phyloP scores from a whole-genome alignment of 331 rosid species.

The Malus hybrid region DNA sequence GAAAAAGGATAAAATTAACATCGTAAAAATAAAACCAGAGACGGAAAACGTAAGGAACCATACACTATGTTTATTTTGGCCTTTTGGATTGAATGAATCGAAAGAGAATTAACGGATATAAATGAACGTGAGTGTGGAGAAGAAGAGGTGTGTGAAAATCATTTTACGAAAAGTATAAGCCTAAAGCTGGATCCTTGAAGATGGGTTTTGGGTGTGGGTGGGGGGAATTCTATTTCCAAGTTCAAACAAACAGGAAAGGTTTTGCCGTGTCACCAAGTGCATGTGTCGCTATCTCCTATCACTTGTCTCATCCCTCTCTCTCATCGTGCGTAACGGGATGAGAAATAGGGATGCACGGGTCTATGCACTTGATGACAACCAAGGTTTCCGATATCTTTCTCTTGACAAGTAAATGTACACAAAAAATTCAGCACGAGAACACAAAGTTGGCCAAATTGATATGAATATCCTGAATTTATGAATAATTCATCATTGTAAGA shows the following conservation, averaged over 20 bases:
- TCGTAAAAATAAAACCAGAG: neutral
- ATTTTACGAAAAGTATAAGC: no score
- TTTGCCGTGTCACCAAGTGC: no score
- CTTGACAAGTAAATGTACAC: neutral
- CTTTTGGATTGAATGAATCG: fast-evolving
- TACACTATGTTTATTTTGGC: no score
- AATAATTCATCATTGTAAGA: neutral
- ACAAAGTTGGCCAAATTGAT: neutral
- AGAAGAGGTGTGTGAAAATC: no score
- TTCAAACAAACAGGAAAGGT: no score
- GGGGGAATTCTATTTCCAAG: neutral
- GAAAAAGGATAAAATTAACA: neutral
- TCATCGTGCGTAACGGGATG: no score
- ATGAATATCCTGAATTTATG: neutral
- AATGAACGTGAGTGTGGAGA: no score
- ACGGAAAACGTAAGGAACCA: neutral
- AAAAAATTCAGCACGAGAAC: neutral
- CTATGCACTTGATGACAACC: no score
- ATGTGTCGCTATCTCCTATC: no score
- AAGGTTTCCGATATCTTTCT: neutral
- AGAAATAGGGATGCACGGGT: no score
- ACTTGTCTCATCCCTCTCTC: no score
- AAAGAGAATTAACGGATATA: no score
- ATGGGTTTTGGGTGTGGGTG: neutral
- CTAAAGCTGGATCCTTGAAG: neutral